A percentile compares a stretch with the other conserved stretches of the same genome.
These are phyloP conservation scores for Prosopis cineraria DNA, from an alignment of 306 rosid species.

Conservation along the genomic window DNA sequence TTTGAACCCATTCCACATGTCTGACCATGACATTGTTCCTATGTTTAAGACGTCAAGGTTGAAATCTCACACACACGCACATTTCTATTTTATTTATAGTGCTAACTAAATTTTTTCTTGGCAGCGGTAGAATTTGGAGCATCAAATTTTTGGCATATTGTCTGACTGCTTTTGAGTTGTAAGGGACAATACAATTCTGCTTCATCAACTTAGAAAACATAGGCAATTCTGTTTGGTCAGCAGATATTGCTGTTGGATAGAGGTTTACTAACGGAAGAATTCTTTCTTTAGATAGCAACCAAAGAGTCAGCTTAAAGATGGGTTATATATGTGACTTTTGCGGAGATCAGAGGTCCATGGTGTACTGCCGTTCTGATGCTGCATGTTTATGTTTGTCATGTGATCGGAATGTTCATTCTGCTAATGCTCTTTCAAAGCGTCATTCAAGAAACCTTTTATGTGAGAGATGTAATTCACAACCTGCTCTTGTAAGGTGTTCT, in stretches of 20 bases:
- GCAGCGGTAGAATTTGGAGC: slow-evolving; percentile 38
- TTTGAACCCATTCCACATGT: slow-evolving; percentile 13
- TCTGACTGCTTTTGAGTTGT: slow-evolving; percentile 38
- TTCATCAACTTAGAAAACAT: slow-evolving; percentile 24
- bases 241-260: slow-evolving; percentile 18
- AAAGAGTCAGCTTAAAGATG: slow-evolving; percentile 53
- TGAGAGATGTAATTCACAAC: slow-evolving; percentile 83
- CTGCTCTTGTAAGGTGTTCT: slow-evolving; percentile 77
- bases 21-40: not conserved
- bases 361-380: slow-evolving; percentile 90
- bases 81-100: not conserved
- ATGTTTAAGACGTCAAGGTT: slow-evolving; percentile 19
- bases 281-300: slow-evolving; percentile 39
- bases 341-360: slow-evolving; percentile 84
- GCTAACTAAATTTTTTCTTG: slow-evolving; percentile 26
- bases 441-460: slow-evolving; percentile 84
- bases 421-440: slow-evolving; percentile 91
- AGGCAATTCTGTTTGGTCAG: slow-evolving; percentile 33
- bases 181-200: slow-evolving; percentile 21
- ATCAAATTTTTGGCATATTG: slow-evolving; percentile 31
- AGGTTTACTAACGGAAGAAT: slow-evolving; percentile 34
- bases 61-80: slow-evolving; percentile 4
- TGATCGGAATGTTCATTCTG: slow-evolving; percentile 94
- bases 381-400: slow-evolving; percentile 94
- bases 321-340: slow-evolving; percentile 92